These are phyloP conservation scores for Ormosia emarginata DNA, from an alignment of 306 rosid species.

Conservation along the genomic window DNA sequence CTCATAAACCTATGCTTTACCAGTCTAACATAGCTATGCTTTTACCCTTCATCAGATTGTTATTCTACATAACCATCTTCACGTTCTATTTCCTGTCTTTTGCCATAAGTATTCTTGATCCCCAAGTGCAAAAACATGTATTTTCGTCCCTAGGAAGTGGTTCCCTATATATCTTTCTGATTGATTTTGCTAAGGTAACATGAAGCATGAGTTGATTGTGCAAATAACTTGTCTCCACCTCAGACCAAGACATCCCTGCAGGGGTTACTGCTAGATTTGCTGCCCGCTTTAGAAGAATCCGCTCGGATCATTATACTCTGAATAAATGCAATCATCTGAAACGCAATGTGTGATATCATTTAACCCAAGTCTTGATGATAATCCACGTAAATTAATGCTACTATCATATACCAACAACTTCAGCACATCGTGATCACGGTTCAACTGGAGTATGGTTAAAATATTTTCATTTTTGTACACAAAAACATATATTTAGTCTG, in stretches of 20 bases:
- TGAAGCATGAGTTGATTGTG: constrained; percentile 1
- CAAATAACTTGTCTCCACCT: not conserved
- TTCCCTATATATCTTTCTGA: not conserved
- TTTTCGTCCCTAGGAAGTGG: not conserved
- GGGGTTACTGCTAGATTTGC: constrained; percentile 15
- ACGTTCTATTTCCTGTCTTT: constrained; percentile 2
- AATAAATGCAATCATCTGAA: constrained; percentile 70
- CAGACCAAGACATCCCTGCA: constrained; percentile 39
- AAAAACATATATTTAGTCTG: not conserved
- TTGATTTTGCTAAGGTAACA: constrained; percentile 9
- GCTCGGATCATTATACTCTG: constrained; percentile 58
- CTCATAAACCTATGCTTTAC: no score
- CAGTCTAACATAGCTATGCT: no score
- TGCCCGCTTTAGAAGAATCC: constrained; percentile 32
- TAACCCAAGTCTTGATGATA: not conserved
- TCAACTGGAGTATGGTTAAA: not conserved
- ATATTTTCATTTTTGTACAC: not conserved
- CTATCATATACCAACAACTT: not conserved
- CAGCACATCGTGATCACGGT: not conserved
- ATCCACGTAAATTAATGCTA: not conserved
- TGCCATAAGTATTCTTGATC: not conserved
- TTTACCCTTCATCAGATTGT: not conserved
- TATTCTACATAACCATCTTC: not conserved
- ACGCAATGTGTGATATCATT: not conserved
- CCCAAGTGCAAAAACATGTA: not conserved